These are phyloP conservation scores for Microcyclospora tardicrescens DNA, from an alignment of 2,329 filamentous ascomycete genomes.

Conservation along the genomic window DNA sequence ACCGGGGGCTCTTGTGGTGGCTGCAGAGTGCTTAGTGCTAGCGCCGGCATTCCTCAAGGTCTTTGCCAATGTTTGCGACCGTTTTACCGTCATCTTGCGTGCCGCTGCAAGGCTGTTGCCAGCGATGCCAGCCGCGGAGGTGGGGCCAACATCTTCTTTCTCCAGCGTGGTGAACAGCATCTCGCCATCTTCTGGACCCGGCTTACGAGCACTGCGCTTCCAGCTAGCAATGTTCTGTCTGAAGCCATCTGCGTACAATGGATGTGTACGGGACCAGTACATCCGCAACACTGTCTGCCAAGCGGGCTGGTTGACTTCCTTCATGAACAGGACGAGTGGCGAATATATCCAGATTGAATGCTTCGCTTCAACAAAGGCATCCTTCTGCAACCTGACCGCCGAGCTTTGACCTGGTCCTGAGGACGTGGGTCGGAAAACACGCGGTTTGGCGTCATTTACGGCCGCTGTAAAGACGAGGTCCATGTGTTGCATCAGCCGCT, in stretches of 20 bases:
- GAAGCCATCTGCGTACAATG: conserved; percentile 72
- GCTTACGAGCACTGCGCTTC: conserved; percentile 34
- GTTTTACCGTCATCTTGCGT: conserved; percentile 83
- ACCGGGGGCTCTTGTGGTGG: conserved; percentile 33
- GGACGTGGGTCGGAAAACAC: conserved; percentile 15
- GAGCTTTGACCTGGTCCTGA: conserved; percentile 15
- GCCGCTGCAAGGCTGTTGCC: conserved; percentile 51
- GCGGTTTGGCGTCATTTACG: conserved; percentile 41
- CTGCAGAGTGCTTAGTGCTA: conserved; percentile 47
- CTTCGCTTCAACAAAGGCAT: conserved; percentile 58
- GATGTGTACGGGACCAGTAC: conserved; percentile 65
- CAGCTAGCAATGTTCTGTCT: conserved; percentile 62
- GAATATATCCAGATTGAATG: conserved; percentile 76
- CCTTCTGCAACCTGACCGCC: conserved; percentile 46
- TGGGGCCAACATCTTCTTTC: conserved; percentile 50
- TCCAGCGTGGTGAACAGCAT: conserved; percentile 83
- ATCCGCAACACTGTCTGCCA: conserved; percentile 70
- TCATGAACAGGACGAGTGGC: conserved; percentile 73
- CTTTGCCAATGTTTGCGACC: conserved; percentile 74
- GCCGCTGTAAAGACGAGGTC: conserved; percentile 65
- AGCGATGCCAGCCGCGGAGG: conserved; percentile 38
- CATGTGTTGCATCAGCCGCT: conserved; percentile 70
- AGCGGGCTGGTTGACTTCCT: conserved; percentile 67
- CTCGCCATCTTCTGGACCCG: conserved; percentile 21
- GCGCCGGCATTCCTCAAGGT: conserved; percentile 55